Base-by-base conservation (phyloP, 306 rosid species). In the Quercus engelmannii region DNA sequence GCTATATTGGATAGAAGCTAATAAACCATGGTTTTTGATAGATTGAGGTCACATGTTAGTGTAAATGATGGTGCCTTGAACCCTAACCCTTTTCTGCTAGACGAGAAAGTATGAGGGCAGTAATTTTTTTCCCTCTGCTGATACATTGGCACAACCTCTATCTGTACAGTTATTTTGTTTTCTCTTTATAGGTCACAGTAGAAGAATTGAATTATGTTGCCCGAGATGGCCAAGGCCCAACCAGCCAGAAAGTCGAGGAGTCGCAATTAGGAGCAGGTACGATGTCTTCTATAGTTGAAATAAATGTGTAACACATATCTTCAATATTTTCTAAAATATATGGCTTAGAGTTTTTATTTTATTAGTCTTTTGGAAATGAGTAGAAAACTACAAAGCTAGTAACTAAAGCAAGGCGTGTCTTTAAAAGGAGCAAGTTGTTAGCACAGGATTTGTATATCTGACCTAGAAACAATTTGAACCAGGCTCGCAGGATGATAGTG, bases 201-300 rank as follows among this genome's bases (percentile, higher is more conserved):
- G 79, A 79, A 72, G 85, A 90, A 72, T 80, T 92, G 57, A 71
- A 91, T 80, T 90, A 87, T 79, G 92, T 94, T 77, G 75, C 81
- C 64, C 61, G 31, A 55, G 38, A 35, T 54, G 6, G 4, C 64
- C 74, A 35, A 79, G 73, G 69, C 41, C 74, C 56, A 67, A 76
- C 55, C 33, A 3, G 38, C 61, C 74, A 64, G 15, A 73, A 58
- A 52, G 68, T 63, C 3, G 33, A 79, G 79, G 76, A 52, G 76
- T 76, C 52, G 63, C 72, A 83, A 79, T 74, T 69, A 4, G 21
- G 28, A 58, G 19, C 73, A 77, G 89, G 92, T 86, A 74, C 25
- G n/a, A 23, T 57, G 73, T 67, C n/a, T 74, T 28, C 35, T 81
- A 51, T 57, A 49, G 71, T 71, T 51, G 77, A 55, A 43, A 17